Evolutionary conservation across 208 protist genomes (phyloP), one percentile per base, ranked within the genome.

Genomic region (Leishmania gerbilli): DNA sequence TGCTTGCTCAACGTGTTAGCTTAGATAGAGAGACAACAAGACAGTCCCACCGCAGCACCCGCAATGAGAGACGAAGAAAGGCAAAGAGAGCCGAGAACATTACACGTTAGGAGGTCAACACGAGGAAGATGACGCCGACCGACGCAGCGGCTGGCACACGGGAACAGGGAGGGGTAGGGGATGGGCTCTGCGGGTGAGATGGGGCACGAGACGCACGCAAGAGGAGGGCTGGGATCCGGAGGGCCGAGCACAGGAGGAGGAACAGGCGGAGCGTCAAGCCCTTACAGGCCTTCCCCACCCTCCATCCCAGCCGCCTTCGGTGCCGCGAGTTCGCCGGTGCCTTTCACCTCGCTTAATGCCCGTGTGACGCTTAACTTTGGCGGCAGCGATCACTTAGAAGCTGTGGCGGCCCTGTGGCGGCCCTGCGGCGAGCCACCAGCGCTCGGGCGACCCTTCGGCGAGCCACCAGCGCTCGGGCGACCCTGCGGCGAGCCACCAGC

Each of bases 371-470:
- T 53, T 0, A n/a, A 74, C 40, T 31, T 31, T 31, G 11, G 42
- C 15, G 13, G 47, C 47, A 5, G 51, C 8, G 51, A 42, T 45
- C 4, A 5, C 19, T 77, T 75, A 87, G 68, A 56, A 55, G 58
- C 79, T 85, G 65, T 77, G 84, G 65, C 80, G 79, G 45, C 74
- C 80, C 58, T 81, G 71, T 21, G 79, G 34, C 81, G 79, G 27
- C 72, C 74, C 79, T 84, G 81, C 27, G 79, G 77, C 7, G 78
- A 83, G 42, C 24, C 21, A 3, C 58, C 11, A 31, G 27, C 58
- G 27, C 24, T 62, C 56, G 56, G 21, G 24, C 56, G 56, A 15
- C 75, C 79, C 60, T 80, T 75, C n/a, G 85, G 80, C 7, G 76
- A 82, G 51, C 79, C 79, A 11, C 72, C 8, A 37, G 19, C 56